Evolutionary conservation across 768 basidiomycete genomes (phyloP), one percentile per base, ranked within the genome.

Genomic region (Trametes villosa): DNA sequence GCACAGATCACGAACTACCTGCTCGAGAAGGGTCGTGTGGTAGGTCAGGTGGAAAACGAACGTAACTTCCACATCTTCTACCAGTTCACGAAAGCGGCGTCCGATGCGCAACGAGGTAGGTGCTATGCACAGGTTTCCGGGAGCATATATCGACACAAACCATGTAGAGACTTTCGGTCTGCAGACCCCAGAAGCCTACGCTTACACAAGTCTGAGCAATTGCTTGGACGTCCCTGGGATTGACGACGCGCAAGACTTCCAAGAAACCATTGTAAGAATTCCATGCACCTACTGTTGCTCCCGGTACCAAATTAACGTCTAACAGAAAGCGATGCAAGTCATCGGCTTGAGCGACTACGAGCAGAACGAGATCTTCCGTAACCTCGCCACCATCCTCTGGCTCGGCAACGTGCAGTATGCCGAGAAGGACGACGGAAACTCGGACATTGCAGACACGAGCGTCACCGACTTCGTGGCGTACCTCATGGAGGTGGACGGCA

Each of bases 61-160:
- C 87, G 97, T 62, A 92, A 97, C 74, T 98, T 98, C 75, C 97
- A 99, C 70, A 96, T 99, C 62, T 98, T 99, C 80, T 99, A 98
- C 74, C 97, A 99, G 72, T 97, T 98, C 74, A 98, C 97, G 27
- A 99, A 98, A 72, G 94, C 88, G 6, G 96, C 97, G 4, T 86
- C 91, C 8, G 81, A 88, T 47, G 92, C 89, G 46, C 94, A 98
- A 74, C 86, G 94, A 74, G 94, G 95, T 92, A 68, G 58, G 83
- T 72, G 18, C 20, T 27, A 22, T 41, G 17, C 8, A 13, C 41
- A 29, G 13, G 29, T 12, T 26, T 24, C 22, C 6, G 4, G 17
- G 7, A 7, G 26, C 6, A 26, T 22, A 36, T 46, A 15, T 50
- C 57, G 34, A 62, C 30, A 65, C 44, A 9, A 11, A 20, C 44